Evolutionary conservation across 73 alveolate genomes (phyloP).

Genomic region (Tetrahymena borealis): DNA sequence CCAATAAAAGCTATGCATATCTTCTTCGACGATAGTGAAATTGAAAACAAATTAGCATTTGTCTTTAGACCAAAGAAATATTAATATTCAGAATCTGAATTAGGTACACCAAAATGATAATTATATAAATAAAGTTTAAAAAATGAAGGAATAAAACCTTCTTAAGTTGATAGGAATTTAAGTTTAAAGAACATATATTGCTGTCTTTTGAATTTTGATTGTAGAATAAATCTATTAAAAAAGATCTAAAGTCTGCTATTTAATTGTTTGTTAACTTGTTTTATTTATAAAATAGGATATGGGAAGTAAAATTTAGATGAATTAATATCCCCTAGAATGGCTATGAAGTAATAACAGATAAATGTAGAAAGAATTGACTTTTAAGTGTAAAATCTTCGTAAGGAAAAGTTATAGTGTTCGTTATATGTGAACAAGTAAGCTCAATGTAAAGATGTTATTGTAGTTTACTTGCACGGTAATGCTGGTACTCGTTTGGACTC

Average conservation of each 20-base stretch:
- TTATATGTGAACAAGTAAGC: not conserved
- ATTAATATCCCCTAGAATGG: not conserved
- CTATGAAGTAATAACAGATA: not conserved
- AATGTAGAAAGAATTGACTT: not conserved
- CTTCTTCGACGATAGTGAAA: not conserved
- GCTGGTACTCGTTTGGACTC: constrained; percentile 84
- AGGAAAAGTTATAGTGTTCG: not conserved
- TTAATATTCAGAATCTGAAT: not conserved
- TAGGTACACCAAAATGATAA: not conserved
- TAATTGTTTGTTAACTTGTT: not conserved
- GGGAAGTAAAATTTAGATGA: not conserved
- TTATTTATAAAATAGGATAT: not conserved
- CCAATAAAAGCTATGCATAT: not conserved
- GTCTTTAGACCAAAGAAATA: not conserved
- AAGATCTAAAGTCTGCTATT: no score
- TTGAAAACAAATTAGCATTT: not conserved
- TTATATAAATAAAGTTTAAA: not conserved
- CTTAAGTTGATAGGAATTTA: no score
- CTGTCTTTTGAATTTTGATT: no score
- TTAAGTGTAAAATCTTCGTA: not conserved
- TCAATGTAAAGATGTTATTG: not conserved
- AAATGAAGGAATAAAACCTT: no score
- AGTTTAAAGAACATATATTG: no score
- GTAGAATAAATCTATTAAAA: no score
- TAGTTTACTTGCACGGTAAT: constrained; percentile 77